Evolutionary conservation across 2,329 filamentous ascomycete species (phyloP).

Genomic region (Colletotrichum cereale): DNA sequence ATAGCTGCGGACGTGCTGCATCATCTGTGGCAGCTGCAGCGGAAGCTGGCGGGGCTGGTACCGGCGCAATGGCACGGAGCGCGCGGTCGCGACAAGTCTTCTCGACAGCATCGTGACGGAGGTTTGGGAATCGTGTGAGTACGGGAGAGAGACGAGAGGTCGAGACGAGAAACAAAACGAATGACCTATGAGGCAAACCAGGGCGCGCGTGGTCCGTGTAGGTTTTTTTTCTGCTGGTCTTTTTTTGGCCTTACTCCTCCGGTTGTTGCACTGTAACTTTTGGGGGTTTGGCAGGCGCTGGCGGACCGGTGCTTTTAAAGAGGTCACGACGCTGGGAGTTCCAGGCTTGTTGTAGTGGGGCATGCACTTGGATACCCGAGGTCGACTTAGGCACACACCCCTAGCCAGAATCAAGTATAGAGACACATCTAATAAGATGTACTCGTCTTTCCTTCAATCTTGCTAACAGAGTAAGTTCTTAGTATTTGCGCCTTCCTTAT

Average conservation of each 20-base stretch:
- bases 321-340: too few relatives aligned
- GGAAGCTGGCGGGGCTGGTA: constrained; percentile 48
- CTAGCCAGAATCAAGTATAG: too few relatives aligned
- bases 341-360: too few relatives aligned
- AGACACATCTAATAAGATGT: too few relatives aligned
- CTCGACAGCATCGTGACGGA: constrained; percentile 57
- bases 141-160: not conserved
- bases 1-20: constrained; percentile 71
- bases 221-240: too few relatives aligned
- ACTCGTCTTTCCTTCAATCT: too few relatives aligned
- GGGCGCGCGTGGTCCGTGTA: constrained; percentile 1
- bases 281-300: not conserved
- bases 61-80: constrained; percentile 59
- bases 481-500: too few relatives aligned
- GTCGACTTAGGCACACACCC: too few relatives aligned
- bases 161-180: not conserved
- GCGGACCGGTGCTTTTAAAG: too few relatives aligned
- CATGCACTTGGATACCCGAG: too few relatives aligned
- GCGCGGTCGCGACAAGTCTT: constrained; percentile 57
- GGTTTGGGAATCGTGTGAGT: not conserved
- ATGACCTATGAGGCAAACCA: constrained; percentile 1
- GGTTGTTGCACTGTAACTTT: not conserved
- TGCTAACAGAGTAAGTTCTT: too few relatives aligned
- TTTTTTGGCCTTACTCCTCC: not conserved
- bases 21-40: constrained; percentile 61